Conservation (phyloP, 164 flowering plant species). For the Magnolia changhungtana region DNA sequence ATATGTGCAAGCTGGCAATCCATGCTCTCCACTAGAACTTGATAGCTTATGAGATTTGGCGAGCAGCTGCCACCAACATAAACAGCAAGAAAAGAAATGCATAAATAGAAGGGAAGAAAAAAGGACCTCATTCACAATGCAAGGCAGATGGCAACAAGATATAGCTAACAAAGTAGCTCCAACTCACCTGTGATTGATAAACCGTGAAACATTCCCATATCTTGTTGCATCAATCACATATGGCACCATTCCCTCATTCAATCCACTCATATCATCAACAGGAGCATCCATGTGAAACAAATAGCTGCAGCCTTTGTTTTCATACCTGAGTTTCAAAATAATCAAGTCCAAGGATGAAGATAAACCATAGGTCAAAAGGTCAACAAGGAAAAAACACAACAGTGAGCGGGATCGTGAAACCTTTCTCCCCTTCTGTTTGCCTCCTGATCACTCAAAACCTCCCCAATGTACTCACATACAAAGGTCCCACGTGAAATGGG, state of each 20-base stretch:
- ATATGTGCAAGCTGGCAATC: constrained; percentile 83
- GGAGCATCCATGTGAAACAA: constrained; percentile 59
- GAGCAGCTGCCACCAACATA: constrained; percentile 55
- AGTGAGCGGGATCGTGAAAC: constrained; percentile 26
- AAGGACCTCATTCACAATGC: background rate
- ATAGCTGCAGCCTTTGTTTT: constrained; percentile 55
- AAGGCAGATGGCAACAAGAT: background rate
- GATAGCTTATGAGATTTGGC: constrained; percentile 80
- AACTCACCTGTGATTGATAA: constrained; percentile 87
- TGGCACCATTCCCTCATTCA: constrained; percentile 49
- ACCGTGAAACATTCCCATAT: constrained; percentile 90
- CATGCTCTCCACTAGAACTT: constrained; percentile 94
- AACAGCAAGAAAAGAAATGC: background rate
- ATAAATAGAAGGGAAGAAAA: background rate
- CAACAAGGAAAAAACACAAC: background rate
- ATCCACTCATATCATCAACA: constrained; percentile 58
- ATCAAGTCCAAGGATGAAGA: constrained; percentile 1
- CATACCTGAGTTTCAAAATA: constrained; percentile 43
- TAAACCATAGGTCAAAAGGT: background rate
- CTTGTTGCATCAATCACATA: constrained; percentile 80
- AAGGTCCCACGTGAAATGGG: constrained; percentile 74
- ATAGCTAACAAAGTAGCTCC: background rate
- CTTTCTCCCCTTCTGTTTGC: constrained; percentile 58
- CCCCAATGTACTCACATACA: constrained; percentile 85
- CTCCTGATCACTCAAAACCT: constrained; percentile 64